A percentile compares a stretch with the other conserved stretches of the same genome.
Evolutionary conservation across 1,139 yeast species (phyloP).

Genomic region (Scheffersomyces lignicola): DNA sequence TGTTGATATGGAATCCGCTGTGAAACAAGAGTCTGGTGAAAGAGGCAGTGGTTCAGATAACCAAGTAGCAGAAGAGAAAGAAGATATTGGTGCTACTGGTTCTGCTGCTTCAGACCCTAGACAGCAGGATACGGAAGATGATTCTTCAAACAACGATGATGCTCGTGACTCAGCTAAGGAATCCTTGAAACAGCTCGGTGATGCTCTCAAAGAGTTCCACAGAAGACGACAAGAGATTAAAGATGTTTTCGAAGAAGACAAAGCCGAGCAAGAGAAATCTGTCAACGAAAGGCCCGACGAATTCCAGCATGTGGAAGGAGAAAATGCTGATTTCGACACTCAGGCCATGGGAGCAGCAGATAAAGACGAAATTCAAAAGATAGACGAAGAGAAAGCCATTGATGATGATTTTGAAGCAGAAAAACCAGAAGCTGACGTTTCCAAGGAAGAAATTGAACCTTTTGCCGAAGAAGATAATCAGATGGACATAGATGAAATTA

Average conservation of each 20-base stretch:
- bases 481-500: slow-evolving; percentile 19
- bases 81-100: slow-evolving; percentile 70
- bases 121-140: slow-evolving; percentile 26
- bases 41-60: slow-evolving; percentile 79
- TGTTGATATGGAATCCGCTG: slow-evolving; percentile 63
- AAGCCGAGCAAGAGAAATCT: slow-evolving; percentile 44
- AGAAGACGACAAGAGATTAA: slow-evolving; percentile 84
- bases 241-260: slow-evolving; percentile 33
- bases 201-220: slow-evolving; percentile 86
- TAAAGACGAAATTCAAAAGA: slow-evolving; percentile 72
- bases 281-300: slow-evolving; percentile 79
- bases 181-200: slow-evolving; percentile 84
- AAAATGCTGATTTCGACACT: slow-evolving; percentile 69
- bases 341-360: slow-evolving; percentile 94
- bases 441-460: slow-evolving; percentile 20
- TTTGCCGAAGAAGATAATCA: slow-evolving; percentile 20
- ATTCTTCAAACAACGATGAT: slow-evolving; percentile 45
- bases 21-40: slow-evolving; percentile 69
- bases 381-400: slow-evolving; percentile 84
- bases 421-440: slow-evolving; percentile 20
- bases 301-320: slow-evolving; percentile 89
- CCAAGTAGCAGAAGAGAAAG: slow-evolving; percentile 64
- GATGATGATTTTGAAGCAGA: slow-evolving; percentile 54
- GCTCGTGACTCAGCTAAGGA: slow-evolving; percentile 77
- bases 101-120: slow-evolving; percentile 53